phyloP scores from a whole-genome alignment of 768 basidiomycete genomes.

The Naganishia randhawae region DNA sequence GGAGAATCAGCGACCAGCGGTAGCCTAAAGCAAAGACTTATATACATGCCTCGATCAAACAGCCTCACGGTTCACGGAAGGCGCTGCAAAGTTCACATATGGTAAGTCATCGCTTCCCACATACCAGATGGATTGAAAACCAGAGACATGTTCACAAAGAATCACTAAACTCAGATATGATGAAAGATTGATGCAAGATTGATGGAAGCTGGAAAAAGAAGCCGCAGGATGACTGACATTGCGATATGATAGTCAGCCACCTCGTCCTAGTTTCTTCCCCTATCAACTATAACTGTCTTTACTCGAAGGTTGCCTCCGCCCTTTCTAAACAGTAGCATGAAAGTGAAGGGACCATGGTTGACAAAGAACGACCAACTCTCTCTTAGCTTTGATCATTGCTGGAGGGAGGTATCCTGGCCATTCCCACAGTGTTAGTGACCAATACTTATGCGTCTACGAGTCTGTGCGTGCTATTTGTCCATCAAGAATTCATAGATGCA shows the following conservation, averaged over 20 bases:
- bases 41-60: conserved; percentile 63
- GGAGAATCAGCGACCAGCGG: not conserved
- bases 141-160: conserved; percentile 50
- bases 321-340: too few relatives aligned
- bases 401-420: not conserved
- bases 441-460: not conserved
- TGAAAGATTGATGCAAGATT: too few relatives aligned
- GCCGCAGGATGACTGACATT: too few relatives aligned
- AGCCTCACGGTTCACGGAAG: conserved; percentile 72
- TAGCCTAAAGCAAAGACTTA: not conserved
- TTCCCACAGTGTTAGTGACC: not conserved
- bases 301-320: too few relatives aligned
- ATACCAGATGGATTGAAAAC: conserved; percentile 34
- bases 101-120: not conserved
- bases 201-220: too few relatives aligned
- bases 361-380: too few relatives aligned
- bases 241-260: too few relatives aligned
- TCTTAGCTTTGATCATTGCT: too few relatives aligned
- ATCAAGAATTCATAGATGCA: not conserved
- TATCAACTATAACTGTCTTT: too few relatives aligned
- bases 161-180: too few relatives aligned
- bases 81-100: conserved; percentile 40
- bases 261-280: too few relatives aligned
- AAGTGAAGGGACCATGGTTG: too few relatives aligned
- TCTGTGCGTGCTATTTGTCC: not conserved